phyloP scores from a whole-genome alignment of 2,329 filamentous ascomycete species.

The Colletotrichum lupini region DNA sequence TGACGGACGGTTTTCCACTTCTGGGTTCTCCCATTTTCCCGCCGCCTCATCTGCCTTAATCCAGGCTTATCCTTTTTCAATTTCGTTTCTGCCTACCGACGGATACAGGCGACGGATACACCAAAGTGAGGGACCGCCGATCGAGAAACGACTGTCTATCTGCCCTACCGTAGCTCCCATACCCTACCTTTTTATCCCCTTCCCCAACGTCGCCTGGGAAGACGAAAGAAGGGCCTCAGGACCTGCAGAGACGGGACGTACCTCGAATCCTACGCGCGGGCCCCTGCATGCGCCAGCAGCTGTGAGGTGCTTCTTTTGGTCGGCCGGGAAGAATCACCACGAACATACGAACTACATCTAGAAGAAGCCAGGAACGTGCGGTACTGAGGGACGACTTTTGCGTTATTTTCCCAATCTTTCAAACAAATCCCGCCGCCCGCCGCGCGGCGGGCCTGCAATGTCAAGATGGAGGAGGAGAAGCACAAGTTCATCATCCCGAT shows the following conservation, averaged over 20 bases:
- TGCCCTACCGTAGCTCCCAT: not conserved
- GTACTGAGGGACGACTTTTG: not conserved
- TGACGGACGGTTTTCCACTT: not conserved
- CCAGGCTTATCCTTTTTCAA: conserved; percentile 8
- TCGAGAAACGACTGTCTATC: not conserved
- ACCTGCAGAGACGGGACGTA: conserved; percentile 20
- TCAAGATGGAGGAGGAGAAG: conserved; percentile 32
- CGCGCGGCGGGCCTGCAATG: conserved; percentile 14
- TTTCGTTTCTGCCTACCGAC: not conserved
- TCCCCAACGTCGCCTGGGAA: not conserved
- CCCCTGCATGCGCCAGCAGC: conserved; percentile 12
- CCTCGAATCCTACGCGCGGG: conserved; percentile 2
- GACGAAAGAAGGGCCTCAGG: not conserved
- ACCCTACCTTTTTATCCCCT: not conserved
- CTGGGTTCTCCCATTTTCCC: conserved; percentile 5
- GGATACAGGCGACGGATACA: not conserved
- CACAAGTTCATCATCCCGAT: conserved; percentile 33
- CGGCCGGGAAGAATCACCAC: not conserved
- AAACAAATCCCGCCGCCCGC: not conserved
- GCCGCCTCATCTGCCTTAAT: not conserved
- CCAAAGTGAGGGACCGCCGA: not conserved
- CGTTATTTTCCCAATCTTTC: not conserved
- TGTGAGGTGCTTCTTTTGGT: not conserved
- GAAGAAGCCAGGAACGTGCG: not conserved
- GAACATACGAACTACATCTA: not conserved